Evolutionary conservation across 805 yeast genomes (phyloP), one percentile per base, ranked within the genome.

Genomic region (Debaryomyces tyrocola): DNA sequence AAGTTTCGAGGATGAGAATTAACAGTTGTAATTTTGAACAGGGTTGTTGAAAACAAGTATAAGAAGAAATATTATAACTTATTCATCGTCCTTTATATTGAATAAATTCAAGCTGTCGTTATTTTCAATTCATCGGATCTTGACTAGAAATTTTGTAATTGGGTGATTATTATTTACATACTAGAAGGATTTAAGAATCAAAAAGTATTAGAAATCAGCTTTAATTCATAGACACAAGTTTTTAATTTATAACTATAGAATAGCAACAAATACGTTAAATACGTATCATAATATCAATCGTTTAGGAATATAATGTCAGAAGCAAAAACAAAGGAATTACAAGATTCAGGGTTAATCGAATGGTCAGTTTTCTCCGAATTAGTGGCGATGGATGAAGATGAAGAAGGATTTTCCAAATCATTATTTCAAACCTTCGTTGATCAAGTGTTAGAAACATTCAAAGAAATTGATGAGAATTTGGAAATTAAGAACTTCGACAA

Each of bases 331-430:
- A 49, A 49, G 48, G 52, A 54, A 42, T 63, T 73, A 49, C 75
- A 78, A 54, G 71, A 69, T 55, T 63, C 82, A 8, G 95, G 88
- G 35, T 73, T 88, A 52, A 84, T 94, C 50, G 91, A 90, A 63
- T 90, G 96, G 96, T 72, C 79, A 37, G 92, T 90, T 24, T 85
- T 94, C 62, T 82, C 84, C 46, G 98, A 94, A 70, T 76, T 94
- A 47, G 79, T 91, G 42, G 84, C 88, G 44, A 91, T 94, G 97
- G 99, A 94, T 66, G 97, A 92, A 60, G 98, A 92, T 58, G 96
- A 87, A 60, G 94, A 91, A 48, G 96, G 90, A 6, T 94, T 94
- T 72, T 84, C 92, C 29, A 74, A 82, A 56, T 78, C 86, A 33
- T 74, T 94, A 47, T 85, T 92, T 45, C 80, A 80, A 49, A 90